phyloP scores from a whole-genome alignment of 768 basidiomycete genomes.

The Sporobolomyces pararoseus region DNA sequence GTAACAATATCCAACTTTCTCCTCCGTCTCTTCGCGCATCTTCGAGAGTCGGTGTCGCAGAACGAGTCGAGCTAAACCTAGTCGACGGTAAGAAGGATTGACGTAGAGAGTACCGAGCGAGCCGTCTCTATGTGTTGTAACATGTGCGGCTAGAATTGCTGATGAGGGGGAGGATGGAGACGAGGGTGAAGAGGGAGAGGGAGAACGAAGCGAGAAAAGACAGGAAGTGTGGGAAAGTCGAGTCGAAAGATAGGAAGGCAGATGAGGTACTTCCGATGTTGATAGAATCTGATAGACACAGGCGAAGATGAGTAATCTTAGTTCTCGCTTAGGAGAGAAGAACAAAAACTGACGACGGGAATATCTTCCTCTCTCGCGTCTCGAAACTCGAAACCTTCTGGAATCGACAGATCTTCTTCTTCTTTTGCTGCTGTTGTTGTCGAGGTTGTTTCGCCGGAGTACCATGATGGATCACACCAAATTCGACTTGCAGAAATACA shows the following conservation, averaged over 20 bases:
- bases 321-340: not conserved
- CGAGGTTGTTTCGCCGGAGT: not conserved
- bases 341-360: not conserved
- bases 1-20: constrained; percentile 21
- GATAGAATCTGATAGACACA: constrained; percentile 20
- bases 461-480: constrained; percentile 7
- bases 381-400: not conserved
- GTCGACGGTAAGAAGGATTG: not conserved
- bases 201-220: not conserved
- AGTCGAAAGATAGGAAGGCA: constrained; percentile 14
- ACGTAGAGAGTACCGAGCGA: constrained; percentile 32
- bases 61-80: not conserved
- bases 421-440: no score
- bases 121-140: constrained; percentile 35
- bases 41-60: not conserved
- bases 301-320: not conserved
- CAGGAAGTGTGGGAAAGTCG: constrained; percentile 12
- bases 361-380: constrained; percentile 4
- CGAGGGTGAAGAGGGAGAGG: not conserved
- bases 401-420: not conserved
- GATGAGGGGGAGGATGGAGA: no score
- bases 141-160: constrained; percentile 10
- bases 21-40: not conserved
- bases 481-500: constrained; percentile 11
- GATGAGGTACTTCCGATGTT: constrained; percentile 27